Conservation (phyloP, 2,329 filamentous ascomycete species). For the Colletotrichum sp. region DNA sequence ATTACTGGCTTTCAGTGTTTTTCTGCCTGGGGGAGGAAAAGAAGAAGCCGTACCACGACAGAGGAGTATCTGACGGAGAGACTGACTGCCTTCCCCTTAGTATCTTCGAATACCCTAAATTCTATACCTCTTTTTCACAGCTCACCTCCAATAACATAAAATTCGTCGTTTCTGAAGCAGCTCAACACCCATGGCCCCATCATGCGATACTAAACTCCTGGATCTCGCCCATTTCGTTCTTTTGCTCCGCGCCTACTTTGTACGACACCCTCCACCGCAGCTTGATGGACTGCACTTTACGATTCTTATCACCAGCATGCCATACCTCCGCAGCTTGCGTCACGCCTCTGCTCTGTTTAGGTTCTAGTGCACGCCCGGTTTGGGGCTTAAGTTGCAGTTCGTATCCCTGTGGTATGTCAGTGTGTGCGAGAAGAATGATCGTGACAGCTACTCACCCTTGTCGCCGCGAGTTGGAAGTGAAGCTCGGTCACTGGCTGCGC, state of each 20-base stretch:
- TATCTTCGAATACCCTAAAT: neutral
- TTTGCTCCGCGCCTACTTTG: conserved; percentile 67
- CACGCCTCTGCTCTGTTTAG: conserved; percentile 76
- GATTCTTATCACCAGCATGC: conserved; percentile 70
- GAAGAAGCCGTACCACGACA: neutral
- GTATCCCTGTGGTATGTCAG: conserved; percentile 64
- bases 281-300: conserved; percentile 81
- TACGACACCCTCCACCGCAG: conserved; percentile 90
- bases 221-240: conserved; percentile 86
- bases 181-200: neutral
- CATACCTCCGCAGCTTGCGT: conserved; percentile 79
- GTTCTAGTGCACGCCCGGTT: conserved; percentile 75
- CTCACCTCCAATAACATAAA: neutral
- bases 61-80: neutral
- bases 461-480: conserved; percentile 91
- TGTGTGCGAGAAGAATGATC: neutral
- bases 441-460: conserved; percentile 68
- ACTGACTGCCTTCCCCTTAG: neutral
- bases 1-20: neutral
- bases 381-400: conserved; percentile 85
- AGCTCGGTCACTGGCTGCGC: conserved; percentile 75
- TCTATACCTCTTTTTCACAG: neutral
- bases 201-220: conserved; percentile 77
- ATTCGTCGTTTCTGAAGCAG: neutral
- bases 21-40: neutral